These are phyloP conservation scores for Paracoccidioides brasiliensis DNA, from an alignment of 2,329 filamentous ascomycete species.

Conservation along the genomic window DNA sequence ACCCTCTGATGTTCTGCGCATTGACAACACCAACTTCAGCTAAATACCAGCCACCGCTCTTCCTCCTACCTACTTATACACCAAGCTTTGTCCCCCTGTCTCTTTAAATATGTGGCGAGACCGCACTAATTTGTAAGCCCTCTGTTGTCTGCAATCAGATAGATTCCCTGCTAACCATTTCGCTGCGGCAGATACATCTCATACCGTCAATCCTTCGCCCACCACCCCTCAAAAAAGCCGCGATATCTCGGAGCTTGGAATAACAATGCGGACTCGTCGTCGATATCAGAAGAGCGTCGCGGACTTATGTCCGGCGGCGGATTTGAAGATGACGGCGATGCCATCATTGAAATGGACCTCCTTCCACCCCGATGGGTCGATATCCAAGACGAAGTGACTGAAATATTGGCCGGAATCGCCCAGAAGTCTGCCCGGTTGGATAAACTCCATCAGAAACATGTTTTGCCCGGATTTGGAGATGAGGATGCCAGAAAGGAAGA, in stretches of 20 bases:
- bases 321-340: conserved; percentile 59
- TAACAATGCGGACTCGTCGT: conserved; percentile 49
- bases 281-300: conserved; percentile 53
- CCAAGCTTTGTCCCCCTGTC: not conserved
- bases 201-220: conserved; percentile 95
- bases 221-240: conserved; percentile 79
- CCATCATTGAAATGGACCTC: conserved; percentile 95
- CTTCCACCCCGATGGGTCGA: conserved; percentile 93
- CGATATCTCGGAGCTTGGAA: conserved; percentile 49
- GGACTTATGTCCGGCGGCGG: conserved; percentile 75
- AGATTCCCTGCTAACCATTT: conserved; percentile 11
- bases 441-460: conserved; percentile 90
- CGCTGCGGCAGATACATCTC: conserved; percentile 66
- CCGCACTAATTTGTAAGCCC: conserved; percentile 83
- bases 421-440: conserved; percentile 75
- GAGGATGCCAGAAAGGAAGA: conserved; percentile 78
- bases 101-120: conserved; percentile 80
- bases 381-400: conserved; percentile 82
- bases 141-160: conserved; percentile 6
- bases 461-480: conserved; percentile 91
- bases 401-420: conserved; percentile 66
- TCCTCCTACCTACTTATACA: not conserved
- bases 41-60: not conserved
- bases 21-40: not conserved
- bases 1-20: not conserved